Evolutionary conservation across 768 basidiomycete species (phyloP), one percentile per base, ranked within the genome.

Genomic region (Neoboletus brunneissimus): DNA sequence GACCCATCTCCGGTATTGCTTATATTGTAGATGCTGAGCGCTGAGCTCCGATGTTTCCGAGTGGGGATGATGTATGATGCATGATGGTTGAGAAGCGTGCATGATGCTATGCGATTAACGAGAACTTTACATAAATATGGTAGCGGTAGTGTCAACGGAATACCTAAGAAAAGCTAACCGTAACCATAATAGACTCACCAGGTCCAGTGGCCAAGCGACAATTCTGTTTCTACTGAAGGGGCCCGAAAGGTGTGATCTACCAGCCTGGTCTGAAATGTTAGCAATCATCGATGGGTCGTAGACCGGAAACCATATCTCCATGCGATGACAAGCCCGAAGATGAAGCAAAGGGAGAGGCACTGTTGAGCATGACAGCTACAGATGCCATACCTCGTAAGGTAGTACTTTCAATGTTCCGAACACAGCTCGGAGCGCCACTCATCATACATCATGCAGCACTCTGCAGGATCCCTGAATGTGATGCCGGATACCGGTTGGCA

Each of bases 11-110:
- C 13, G 31, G 23, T 2, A 6, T n/a, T 20, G 41, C 41, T 62
- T 65, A 50, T 65, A 65, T 58, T 7, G 29, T 12, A 32, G 12
- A 1, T 15, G 31, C 31, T 22, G 46, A 2, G n/a, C n/a, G 38
- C 18, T 20, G n/a, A 41, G 45, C 9, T 25, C 43, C 43, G 15
- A 2, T 18, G 44, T 45, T 18, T 45, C 44, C 44, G 11, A 10
- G 31, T n/a, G 32, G 18, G 12, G 18, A 38, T 56, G 51, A n/a
- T n/a, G n/a, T n/a, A n/a, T n/a, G n/a, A n/a, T n/a, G n/a, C n/a
- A n/a, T n/a, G n/a, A 53, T 59, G 57, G 57, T 59, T 27, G 58
- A 32, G 18, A 49, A n/a, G 53, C n/a, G 20, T 32, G 22, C n/a
- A 48, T 25, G 25, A 23, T 34, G 23, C 22, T 18, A 25, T 32